These are phyloP conservation scores for Medicago arabica DNA, from an alignment of 306 rosid genomes.

Conservation along the genomic window DNA sequence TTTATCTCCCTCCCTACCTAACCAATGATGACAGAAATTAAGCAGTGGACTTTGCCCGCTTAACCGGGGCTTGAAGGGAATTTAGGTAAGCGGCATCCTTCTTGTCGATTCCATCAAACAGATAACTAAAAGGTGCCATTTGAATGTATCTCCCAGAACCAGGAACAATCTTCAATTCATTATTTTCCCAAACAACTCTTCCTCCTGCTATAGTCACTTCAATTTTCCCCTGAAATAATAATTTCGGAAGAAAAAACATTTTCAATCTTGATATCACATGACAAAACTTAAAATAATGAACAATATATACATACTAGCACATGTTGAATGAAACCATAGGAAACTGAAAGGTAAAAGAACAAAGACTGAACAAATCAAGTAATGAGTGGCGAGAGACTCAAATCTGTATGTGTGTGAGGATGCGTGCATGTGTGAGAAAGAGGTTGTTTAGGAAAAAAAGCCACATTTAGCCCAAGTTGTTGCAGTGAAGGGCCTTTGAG, in stretches of 20 bases:
- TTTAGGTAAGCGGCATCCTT: slow-evolving; percentile 68
- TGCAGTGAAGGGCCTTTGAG: too few species aligned
- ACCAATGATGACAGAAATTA: slow-evolving; percentile 17
- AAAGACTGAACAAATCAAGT: too few species aligned
- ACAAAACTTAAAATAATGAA: not conserved
- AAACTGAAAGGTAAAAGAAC: too few species aligned
- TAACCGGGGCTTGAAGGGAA: slow-evolving; percentile 74
- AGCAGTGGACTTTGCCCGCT: slow-evolving; percentile 53
- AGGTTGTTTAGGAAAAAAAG: too few species aligned
- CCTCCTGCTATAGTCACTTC: slow-evolving; percentile 94
- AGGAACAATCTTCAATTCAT: slow-evolving; percentile 75
- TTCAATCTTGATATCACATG: slow-evolving; percentile 9
- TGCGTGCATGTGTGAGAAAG: too few species aligned
- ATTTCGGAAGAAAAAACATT: slow-evolving; percentile 2
- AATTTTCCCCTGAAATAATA: slow-evolving; percentile 71
- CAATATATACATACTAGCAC: not conserved
- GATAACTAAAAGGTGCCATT: slow-evolving; percentile 70
- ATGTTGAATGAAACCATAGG: not conserved
- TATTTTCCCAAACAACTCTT: slow-evolving; percentile 89
- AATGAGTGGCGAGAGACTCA: too few species aligned
- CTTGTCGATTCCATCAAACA: slow-evolving; percentile 74
- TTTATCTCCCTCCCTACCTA: not conserved
- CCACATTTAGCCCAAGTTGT: too few species aligned
- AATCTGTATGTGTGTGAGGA: too few species aligned
- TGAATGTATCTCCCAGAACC: slow-evolving; percentile 79